Evolutionary conservation across 768 basidiomycete species (phyloP).

Genomic region (Boletellus ananas): DNA sequence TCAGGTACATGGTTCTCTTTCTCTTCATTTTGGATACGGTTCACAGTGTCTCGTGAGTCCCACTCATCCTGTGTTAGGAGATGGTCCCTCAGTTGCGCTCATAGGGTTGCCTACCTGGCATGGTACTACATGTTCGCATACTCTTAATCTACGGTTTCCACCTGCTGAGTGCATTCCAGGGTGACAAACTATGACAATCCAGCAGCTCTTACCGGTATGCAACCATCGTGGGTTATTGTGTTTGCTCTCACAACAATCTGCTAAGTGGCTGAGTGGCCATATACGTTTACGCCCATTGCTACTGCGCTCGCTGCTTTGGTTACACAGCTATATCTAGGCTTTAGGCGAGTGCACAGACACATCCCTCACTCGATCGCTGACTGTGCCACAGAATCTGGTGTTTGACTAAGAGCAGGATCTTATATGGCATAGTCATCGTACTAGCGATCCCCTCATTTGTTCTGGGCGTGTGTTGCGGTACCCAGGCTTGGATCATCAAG

Average conservation of each 20-base stretch:
- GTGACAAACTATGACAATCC: constrained; percentile 14
- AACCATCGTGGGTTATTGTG: neutral
- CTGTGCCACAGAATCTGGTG: neutral
- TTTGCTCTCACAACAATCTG: neutral
- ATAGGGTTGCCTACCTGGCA: constrained; percentile 5
- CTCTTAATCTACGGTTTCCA: neutral
- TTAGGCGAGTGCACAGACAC: constrained; percentile 1
- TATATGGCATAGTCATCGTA: too few relatives aligned
- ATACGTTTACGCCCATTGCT: constrained; percentile 47
- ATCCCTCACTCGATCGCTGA: too few relatives aligned
- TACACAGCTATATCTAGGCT: constrained; percentile 46
- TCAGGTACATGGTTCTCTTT: constrained; percentile 11
- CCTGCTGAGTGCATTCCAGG: constrained; percentile 1
- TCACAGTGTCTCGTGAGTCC: constrained; percentile 13
- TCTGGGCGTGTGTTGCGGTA: constrained; percentile 23
- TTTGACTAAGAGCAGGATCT: too few relatives aligned
- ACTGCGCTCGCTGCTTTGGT: constrained; percentile 46
- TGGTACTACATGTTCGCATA: constrained; percentile 3
- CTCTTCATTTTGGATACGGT: constrained; percentile 13
- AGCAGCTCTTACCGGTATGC: constrained; percentile 4
- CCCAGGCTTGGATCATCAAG: constrained; percentile 39
- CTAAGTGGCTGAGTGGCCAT: constrained; percentile 44
- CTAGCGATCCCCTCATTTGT: too few relatives aligned
- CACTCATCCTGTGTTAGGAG: too few relatives aligned
- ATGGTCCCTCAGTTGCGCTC: neutral